Percentiles rank a stretch among this genome's conserved stretches.
These are phyloP conservation scores for Scopulariopsis brevicaulis DNA, from an alignment of 2,329 filamentous ascomycete species.

Conservation along the genomic window DNA sequence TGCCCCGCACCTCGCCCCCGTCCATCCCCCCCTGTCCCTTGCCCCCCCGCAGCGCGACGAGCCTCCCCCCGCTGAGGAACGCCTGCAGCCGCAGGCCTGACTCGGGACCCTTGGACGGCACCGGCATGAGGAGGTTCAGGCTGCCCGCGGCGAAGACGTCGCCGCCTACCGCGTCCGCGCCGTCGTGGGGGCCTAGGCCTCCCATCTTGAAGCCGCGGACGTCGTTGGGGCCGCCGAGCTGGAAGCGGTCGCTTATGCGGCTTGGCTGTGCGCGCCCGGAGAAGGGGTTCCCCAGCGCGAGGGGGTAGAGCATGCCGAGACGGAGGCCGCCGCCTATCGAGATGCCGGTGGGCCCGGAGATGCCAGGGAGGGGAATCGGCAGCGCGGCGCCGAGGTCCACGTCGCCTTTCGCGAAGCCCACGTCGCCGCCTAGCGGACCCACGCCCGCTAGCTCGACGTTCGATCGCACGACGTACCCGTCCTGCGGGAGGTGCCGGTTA, in stretches of 20 bases:
- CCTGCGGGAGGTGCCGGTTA: slow-evolving; percentile 71
- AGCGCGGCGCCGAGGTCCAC: slow-evolving; percentile 68
- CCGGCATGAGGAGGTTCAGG: slow-evolving; percentile 72
- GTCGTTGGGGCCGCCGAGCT: slow-evolving; percentile 87
- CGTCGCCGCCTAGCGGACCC: slow-evolving; percentile 75
- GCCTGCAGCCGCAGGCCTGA: slow-evolving; percentile 79
- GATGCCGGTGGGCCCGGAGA: slow-evolving; percentile 61
- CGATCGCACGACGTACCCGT: slow-evolving; percentile 70
- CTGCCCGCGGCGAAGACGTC: slow-evolving; percentile 87
- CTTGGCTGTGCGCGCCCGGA: slow-evolving; percentile 49
- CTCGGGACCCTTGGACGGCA: slow-evolving; percentile 71
- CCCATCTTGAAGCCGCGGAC: slow-evolving; percentile 87
- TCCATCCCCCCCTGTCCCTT: slow-evolving; percentile 24
- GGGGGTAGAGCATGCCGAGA: slow-evolving; percentile 71
- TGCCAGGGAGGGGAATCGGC: slow-evolving; percentile 59
- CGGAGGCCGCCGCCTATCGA: slow-evolving; percentile 75
- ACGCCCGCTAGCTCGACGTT: slow-evolving; percentile 77
- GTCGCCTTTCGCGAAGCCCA: slow-evolving; percentile 91
- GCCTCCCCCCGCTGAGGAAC: slow-evolving; percentile 81
- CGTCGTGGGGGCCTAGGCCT: slow-evolving; percentile 81
- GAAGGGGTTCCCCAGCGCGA: slow-evolving; percentile 50
- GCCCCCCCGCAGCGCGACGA: slow-evolving; percentile 61
- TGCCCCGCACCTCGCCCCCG: slow-evolving; percentile 33
- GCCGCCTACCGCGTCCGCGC: slow-evolving; percentile 75
- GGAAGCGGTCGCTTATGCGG: slow-evolving; percentile 87